Conservation (phyloP, 2,329 filamentous ascomycete species). For the Hawksworthiomyces lignivorus region DNA sequence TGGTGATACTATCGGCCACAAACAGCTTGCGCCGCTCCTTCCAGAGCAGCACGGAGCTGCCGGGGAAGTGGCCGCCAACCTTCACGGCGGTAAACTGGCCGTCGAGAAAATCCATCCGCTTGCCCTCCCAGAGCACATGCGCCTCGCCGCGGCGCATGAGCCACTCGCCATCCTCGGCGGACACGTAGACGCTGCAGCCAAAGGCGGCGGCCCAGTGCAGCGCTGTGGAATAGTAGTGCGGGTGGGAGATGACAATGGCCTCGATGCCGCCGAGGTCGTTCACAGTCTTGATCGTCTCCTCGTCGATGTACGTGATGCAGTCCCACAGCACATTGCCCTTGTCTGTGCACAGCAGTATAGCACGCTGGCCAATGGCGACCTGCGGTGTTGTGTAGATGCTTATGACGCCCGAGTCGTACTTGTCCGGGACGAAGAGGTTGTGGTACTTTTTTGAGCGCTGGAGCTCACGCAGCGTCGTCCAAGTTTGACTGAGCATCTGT, state of each 20-base stretch:
- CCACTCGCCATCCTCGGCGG: constrained; percentile 60
- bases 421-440: constrained; percentile 46
- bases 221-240: constrained; percentile 73
- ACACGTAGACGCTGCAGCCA: constrained; percentile 60
- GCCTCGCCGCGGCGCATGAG: constrained; percentile 35
- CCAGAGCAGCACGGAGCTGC: constrained; percentile 60
- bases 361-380: constrained; percentile 68
- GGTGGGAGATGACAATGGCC: constrained; percentile 70
- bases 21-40: constrained; percentile 56
- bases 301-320: constrained; percentile 61
- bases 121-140: constrained; percentile 20
- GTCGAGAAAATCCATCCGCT: constrained; percentile 28
- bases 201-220: constrained; percentile 65
- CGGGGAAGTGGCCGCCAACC: constrained; percentile 71
- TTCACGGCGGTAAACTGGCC: constrained; percentile 63
- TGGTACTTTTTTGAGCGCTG: constrained; percentile 44
- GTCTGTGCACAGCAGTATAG: constrained; percentile 57
- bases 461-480: constrained; percentile 50
- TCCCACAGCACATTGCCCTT: constrained; percentile 74
- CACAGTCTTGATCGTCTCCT: constrained; percentile 51
- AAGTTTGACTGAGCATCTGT: constrained; percentile 52
- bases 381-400: constrained; percentile 45
- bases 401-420: constrained; percentile 33
- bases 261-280: constrained; percentile 53
- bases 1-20: constrained; percentile 69